A percentile compares a stretch with the other conserved stretches of the same genome.
Conservation (phyloP, 2,329 filamentous ascomycete genomes). For the Lasiodiplodia citricola region DNA sequence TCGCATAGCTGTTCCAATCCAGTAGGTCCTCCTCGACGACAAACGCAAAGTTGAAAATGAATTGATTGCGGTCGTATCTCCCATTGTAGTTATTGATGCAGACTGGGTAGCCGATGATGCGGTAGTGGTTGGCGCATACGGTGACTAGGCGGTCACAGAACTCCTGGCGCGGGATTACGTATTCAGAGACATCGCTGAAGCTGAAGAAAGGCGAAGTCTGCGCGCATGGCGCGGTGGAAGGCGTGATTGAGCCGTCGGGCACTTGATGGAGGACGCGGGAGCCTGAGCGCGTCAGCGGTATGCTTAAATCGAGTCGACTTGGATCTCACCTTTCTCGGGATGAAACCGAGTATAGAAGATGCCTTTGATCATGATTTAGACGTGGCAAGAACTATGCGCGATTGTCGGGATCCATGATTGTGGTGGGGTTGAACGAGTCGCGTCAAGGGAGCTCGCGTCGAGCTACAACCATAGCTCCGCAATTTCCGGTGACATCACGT, state of each 20-base stretch:
- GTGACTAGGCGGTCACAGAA: slow-evolving; percentile 92
- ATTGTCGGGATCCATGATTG: slow-evolving; percentile 7
- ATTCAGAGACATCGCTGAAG: slow-evolving; percentile 85
- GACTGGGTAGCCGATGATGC: slow-evolving; percentile 85
- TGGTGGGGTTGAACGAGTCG: slow-evolving; percentile 1
- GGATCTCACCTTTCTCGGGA: slow-evolving; percentile 52
- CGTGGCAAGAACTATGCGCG: background rate
- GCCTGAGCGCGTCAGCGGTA: slow-evolving; percentile 48
- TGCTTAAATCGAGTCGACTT: background rate
- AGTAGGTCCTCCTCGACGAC: slow-evolving; percentile 70
- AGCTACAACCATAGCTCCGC: background rate
- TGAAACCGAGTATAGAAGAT: slow-evolving; percentile 73
- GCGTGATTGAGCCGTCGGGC: slow-evolving; percentile 62
- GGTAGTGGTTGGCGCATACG: slow-evolving; percentile 75
- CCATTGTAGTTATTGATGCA: slow-evolving; percentile 74
- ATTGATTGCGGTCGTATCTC: slow-evolving; percentile 89
- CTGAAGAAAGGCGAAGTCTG: slow-evolving; percentile 72
- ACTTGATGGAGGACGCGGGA: slow-evolving; percentile 69
- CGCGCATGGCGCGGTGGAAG: slow-evolving; percentile 47
- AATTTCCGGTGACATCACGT: slow-evolving; percentile 21
- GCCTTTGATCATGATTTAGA: slow-evolving; percentile 61
- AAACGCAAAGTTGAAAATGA: slow-evolving; percentile 97
- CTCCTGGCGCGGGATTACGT: slow-evolving; percentile 92
- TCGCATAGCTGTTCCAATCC: slow-evolving; percentile 80
- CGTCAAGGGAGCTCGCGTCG: background rate